Percentiles rank a stretch among this genome's conserved stretches.
Evolutionary conservation across 148 eudicot genomes (phyloP).

Genomic region (Vaccinium darrowii): DNA sequence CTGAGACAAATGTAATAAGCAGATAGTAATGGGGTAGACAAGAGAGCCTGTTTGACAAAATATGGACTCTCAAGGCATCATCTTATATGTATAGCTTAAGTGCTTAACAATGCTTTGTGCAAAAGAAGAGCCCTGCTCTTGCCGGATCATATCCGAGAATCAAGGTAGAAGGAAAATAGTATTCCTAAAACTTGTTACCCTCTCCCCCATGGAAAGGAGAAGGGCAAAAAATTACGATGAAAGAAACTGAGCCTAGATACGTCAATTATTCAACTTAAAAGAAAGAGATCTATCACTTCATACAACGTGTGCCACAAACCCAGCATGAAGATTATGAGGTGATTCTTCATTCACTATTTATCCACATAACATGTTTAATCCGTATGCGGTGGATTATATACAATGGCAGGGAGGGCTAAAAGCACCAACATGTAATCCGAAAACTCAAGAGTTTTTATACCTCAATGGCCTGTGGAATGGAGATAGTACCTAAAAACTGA

Average conservation of each 20-base stretch:
- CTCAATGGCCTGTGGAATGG: not conserved
- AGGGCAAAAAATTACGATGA: not conserved
- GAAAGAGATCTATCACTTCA: not conserved
- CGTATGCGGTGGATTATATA: constrained; percentile 10
- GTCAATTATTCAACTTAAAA: not conserved
- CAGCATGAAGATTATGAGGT: not conserved
- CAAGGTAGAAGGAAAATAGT: not conserved
- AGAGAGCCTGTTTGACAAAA: not conserved
- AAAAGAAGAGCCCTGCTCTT: not conserved
- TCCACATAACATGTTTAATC: not conserved
- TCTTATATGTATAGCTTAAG: not conserved
- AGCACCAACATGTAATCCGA: constrained; percentile 6
- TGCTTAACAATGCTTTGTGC: not conserved
- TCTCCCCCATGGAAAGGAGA: too few species aligned
- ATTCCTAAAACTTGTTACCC: not conserved
- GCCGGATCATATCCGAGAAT: not conserved
- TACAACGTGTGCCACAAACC: not conserved
- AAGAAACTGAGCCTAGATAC: not conserved
- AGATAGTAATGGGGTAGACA: not conserved
- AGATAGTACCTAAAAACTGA: not conserved
- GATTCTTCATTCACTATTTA: constrained; percentile 2
- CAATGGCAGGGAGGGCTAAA: constrained; percentile 2
- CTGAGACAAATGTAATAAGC: not conserved
- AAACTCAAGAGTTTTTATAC: not conserved
- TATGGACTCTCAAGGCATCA: not conserved